These are phyloP conservation scores for Panicum miliaceum DNA, from an alignment of 176 grass and related monocot genomes.

Conservation along the genomic window DNA sequence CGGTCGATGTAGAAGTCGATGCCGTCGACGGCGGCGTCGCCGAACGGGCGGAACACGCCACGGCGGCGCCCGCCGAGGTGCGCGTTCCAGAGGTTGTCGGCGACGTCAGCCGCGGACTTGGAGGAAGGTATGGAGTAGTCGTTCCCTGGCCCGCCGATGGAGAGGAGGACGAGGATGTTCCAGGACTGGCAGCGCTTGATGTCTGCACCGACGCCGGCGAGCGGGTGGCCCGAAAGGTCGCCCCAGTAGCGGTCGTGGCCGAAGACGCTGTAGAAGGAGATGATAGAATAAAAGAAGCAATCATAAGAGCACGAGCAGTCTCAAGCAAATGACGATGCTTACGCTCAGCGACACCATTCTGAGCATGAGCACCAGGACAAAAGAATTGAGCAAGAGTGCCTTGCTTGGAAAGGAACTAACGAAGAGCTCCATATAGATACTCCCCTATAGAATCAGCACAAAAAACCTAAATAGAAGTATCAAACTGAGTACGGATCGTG, in stretches of 20 bases:
- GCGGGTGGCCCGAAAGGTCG: conserved; percentile 7
- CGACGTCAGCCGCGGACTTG: not conserved
- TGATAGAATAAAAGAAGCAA: no score
- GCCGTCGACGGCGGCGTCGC: not conserved
- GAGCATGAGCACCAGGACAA: no score
- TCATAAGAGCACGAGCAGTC: no score
- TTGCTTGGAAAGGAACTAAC: no score
- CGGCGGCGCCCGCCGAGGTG: not conserved
- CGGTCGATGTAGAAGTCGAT: conserved; percentile 28
- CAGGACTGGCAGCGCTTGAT: conserved; percentile 21
- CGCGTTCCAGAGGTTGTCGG: conserved; percentile 25
- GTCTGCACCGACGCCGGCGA: not conserved
- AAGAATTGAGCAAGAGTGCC: no score
- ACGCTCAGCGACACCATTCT: no score
- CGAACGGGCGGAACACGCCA: conserved; percentile 7
- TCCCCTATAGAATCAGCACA: no score
- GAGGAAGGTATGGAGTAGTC: not conserved
- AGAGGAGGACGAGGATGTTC: conserved; percentile 7
- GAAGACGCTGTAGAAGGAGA: conserved; percentile 31
- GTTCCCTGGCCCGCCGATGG: not conserved
- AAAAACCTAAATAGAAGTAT: no score
- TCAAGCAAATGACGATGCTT: no score
- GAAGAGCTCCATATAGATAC: no score
- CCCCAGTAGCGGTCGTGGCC: conserved; percentile 19
- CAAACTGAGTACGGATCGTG: no score